Evolutionary conservation across 2,329 filamentous ascomycete species (phyloP), one percentile per base, ranked within the genome.

Genomic region (Coccinonectria pachysandricola): DNA sequence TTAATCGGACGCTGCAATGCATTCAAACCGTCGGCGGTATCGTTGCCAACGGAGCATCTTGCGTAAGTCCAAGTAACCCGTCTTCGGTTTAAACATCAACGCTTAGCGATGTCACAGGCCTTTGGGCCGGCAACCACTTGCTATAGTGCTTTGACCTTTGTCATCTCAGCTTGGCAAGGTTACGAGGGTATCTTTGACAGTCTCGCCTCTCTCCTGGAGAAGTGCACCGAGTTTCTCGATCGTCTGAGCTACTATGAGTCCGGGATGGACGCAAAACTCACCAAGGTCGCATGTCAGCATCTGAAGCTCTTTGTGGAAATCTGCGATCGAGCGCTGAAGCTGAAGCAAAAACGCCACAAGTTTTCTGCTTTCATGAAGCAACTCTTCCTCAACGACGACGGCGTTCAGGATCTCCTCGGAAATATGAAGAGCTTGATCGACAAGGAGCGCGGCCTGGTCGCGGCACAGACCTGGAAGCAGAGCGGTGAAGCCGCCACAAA

Each of bases 141-240:
- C 31, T 55, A 48, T 23, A 52, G 47, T 32, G 51, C 51, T n/a
- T 45, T 55, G 11, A 52, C 49, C 8, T 55, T 53, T 28, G 52
- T 53, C 26, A 49, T 55, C 11, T 37, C 43, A 28, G 51, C 50
- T 11, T 55, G 51, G 50, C 43, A 49, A 26, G 48, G 47, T 8
- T 54, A 53, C 30, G 45, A 52, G 21, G 50, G 48, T 22, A 50
- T 51, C 5, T 52, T 56, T 10, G 47, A 45, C 17, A 53, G 49
- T 17, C 43, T 56, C 5, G 43, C 36, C 0, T 45, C 46, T 32
- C 35, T 54, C 7, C 39, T 49, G 4, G 43, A 50, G 28, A 52
- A 49, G 30, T 55, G 52, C 14, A 40, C 43, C 14, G 45, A 52
- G 15, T 55, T 54, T 23, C 44, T 55, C 11, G 50, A 52, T 22